Evolutionary conservation across 805 yeast species (phyloP).

Genomic region (Danielia reshetovae): DNA sequence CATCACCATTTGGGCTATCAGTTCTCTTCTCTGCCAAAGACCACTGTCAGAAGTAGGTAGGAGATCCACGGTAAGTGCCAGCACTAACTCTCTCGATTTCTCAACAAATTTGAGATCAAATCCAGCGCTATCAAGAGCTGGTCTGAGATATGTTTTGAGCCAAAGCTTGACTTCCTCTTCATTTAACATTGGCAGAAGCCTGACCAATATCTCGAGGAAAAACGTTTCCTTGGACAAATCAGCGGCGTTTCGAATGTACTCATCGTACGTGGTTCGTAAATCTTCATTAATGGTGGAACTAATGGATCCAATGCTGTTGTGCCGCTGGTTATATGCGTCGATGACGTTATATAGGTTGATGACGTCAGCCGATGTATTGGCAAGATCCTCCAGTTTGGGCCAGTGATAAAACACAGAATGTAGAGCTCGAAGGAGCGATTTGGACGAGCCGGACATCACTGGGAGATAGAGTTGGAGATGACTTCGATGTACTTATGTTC

Average conservation of each 20-base stretch:
- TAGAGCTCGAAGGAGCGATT: slow-evolving; percentile 13
- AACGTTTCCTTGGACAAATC: slow-evolving; percentile 30
- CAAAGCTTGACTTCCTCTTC: slow-evolving; percentile 37
- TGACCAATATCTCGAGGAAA: slow-evolving; percentile 37
- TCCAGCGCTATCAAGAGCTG: slow-evolving; percentile 61
- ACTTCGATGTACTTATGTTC: neutral
- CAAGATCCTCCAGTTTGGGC: slow-evolving; percentile 7
- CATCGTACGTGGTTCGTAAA: slow-evolving; percentile 31
- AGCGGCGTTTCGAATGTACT: slow-evolving; percentile 24
- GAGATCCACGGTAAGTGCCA: slow-evolving; percentile 15
- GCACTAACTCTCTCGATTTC: slow-evolving; percentile 26
- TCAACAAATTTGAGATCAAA: slow-evolving; percentile 35
- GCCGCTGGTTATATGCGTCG: slow-evolving; percentile 21
- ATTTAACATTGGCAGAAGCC: slow-evolving; percentile 28
- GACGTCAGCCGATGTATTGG: slow-evolving; percentile 7
- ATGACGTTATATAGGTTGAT: slow-evolving; percentile 10
- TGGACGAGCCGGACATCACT: slow-evolving; percentile 14
- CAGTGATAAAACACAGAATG: slow-evolving; percentile 10
- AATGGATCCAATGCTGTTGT: slow-evolving; percentile 30
- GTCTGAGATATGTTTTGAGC: slow-evolving; percentile 45
- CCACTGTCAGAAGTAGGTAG: slow-evolving; percentile 19
- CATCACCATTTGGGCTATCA: slow-evolving; percentile 20
- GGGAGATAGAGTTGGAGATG: neutral
- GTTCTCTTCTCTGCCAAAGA: slow-evolving; percentile 17
- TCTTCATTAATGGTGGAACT: slow-evolving; percentile 32